These are phyloP conservation scores for Circinella minor DNA, from an alignment of 371 early-diverging fungal species.

Conservation along the genomic window DNA sequence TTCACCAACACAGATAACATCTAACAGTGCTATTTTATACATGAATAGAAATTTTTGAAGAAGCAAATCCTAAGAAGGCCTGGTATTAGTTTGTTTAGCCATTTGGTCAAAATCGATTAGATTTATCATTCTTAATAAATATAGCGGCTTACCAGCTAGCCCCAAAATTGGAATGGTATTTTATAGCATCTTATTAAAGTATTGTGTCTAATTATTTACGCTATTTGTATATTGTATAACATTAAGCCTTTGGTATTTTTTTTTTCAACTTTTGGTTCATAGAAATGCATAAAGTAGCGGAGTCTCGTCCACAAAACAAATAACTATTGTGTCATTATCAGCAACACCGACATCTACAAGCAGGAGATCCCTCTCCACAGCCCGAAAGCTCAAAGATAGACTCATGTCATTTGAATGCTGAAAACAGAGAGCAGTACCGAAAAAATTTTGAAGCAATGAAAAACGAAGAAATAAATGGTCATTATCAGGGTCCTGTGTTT, in stretches of 20 bases:
- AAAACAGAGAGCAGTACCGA: background rate
- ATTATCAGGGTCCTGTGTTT: too few relatives aligned
- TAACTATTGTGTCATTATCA: too few relatives aligned
- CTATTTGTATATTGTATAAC: background rate
- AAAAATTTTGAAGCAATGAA: background rate
- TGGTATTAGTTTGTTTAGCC: too few relatives aligned
- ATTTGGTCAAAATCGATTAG: too few relatives aligned
- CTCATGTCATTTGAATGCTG: conserved; percentile 1
- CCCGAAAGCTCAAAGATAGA: conserved; percentile 3
- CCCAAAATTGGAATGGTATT: background rate
- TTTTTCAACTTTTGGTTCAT: background rate
- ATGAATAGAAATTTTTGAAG: background rate
- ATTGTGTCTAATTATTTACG: background rate
- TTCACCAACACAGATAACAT: background rate
- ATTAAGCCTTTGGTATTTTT: background rate
- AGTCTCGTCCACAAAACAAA: too few relatives aligned
- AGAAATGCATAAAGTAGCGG: background rate
- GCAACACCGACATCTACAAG: background rate
- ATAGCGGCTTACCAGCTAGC: too few relatives aligned
- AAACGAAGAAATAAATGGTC: conserved; percentile 1
- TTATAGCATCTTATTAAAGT: background rate
- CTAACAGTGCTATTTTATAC: background rate
- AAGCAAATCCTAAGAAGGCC: too few relatives aligned
- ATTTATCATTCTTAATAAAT: too few relatives aligned
- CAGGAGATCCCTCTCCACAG: background rate